Conservation (phyloP, 139 green algal genomes). For the Coelastrella sp. region DNA sequence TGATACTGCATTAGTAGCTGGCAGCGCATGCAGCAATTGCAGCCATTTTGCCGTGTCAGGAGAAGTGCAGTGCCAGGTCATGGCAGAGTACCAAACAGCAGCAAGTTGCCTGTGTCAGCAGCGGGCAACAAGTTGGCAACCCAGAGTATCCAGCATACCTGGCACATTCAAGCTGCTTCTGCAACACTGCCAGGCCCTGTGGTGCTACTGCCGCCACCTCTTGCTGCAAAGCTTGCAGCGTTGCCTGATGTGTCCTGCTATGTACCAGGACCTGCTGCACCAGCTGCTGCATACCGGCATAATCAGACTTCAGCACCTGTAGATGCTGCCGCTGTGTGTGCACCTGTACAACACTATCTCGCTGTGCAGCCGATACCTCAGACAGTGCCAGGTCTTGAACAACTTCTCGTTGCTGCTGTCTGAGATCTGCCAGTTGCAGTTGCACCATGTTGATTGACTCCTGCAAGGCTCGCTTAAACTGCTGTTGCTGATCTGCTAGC, state of each 20-base stretch:
- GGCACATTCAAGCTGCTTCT: not conserved
- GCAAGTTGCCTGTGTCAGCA: not conserved
- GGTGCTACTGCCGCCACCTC: slow-evolving; percentile 18
- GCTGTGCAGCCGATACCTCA: not conserved
- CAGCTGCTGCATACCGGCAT: not conserved
- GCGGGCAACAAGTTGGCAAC: not conserved
- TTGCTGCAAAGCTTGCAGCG: not conserved
- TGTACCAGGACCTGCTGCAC: not conserved
- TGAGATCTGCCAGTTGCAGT: not conserved
- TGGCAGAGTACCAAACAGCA: not conserved
- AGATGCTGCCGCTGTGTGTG: not conserved
- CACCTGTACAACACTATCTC: not conserved
- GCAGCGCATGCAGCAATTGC: no score
- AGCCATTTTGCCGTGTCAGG: no score
- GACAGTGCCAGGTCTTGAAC: not conserved
- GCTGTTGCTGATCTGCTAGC: slow-evolving; percentile 2
- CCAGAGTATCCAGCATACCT: not conserved
- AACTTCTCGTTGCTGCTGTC: not conserved
- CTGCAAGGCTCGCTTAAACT: slow-evolving; percentile 5
- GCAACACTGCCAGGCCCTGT: slow-evolving; percentile 11
- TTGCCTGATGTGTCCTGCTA: not conserved
- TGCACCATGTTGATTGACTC: not conserved
- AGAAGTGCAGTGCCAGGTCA: no score
- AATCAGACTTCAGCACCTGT: not conserved
- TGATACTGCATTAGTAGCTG: not conserved